phyloP scores from a whole-genome alignment of 495 filamentous ascomycete species.

The Tricharina praecox region DNA sequence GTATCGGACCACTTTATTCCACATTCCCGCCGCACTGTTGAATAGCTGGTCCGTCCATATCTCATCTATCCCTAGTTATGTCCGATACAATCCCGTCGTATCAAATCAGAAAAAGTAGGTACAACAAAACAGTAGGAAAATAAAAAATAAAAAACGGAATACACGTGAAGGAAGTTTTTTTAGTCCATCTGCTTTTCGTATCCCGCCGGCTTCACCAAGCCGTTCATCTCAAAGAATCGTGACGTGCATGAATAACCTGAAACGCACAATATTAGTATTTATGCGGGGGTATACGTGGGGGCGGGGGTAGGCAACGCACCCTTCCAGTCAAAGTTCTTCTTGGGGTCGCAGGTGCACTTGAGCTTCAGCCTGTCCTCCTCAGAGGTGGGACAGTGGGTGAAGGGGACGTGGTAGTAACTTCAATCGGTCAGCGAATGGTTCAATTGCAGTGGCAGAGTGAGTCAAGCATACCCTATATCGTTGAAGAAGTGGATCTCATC shows the following conservation, averaged over 20 bases:
- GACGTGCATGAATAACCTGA: constrained; percentile 48
- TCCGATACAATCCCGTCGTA: no score
- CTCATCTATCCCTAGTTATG: no score
- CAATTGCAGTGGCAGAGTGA: neutral
- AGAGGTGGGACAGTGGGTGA: constrained; percentile 87
- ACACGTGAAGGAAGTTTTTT: no score
- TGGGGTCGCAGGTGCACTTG: constrained; percentile 86
- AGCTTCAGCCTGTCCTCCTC: constrained; percentile 63
- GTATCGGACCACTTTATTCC: no score
- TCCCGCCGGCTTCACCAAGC: constrained; percentile 61
- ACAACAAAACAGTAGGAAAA: no score
- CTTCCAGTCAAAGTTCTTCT: constrained; percentile 98
- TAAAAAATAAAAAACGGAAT: no score
- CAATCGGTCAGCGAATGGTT: constrained; percentile 3
- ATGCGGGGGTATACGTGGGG: neutral
- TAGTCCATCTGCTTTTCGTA: constrained; percentile 45
- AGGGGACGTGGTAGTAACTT: constrained; percentile 91
- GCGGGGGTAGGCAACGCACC: constrained; percentile 40
- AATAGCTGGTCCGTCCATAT: no score
- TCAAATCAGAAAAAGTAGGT: no score
- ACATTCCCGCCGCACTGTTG: no score
- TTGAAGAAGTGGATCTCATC: constrained; percentile 96
- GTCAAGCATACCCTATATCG: constrained; percentile 66
- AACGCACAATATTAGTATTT: neutral
- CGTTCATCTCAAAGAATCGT: constrained; percentile 66